Evolutionary conservation across 805 yeast species (phyloP).

Genomic region (Nakazawaea molendinolei): DNA sequence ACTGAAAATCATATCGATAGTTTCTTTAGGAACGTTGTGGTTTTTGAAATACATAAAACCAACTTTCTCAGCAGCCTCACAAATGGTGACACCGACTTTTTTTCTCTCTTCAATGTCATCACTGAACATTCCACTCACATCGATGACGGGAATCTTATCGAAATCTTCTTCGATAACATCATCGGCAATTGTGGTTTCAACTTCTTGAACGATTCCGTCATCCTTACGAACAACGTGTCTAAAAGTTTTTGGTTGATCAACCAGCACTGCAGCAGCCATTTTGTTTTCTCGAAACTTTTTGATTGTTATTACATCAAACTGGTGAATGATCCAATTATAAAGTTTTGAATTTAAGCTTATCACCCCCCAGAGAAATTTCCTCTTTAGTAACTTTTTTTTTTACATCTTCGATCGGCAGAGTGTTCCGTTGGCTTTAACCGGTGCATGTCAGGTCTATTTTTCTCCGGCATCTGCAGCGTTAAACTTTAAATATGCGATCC

Average conservation of each 20-base stretch:
- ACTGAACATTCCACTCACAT: constrained; percentile 11
- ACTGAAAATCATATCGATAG: constrained; percentile 17
- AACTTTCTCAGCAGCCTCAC: constrained; percentile 17
- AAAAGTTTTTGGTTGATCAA: background rate
- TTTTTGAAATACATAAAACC: constrained; percentile 26
- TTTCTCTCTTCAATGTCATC: constrained; percentile 13
- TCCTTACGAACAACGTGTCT: constrained; percentile 5
- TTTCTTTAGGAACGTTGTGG: constrained; percentile 21
- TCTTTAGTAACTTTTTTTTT: no score
- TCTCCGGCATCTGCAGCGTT: no score
- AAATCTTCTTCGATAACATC: constrained; percentile 11
- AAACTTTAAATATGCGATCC: no score
- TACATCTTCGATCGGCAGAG: no score
- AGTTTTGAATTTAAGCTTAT: no score
- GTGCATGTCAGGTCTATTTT: no score
- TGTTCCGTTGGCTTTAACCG: no score
- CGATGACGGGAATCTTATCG: constrained; percentile 15
- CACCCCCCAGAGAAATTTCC: no score
- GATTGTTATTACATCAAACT: no score
- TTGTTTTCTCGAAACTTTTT: constrained; percentile 12
- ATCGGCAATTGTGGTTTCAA: constrained; percentile 5
- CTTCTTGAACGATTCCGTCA: constrained; percentile 5
- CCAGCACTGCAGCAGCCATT: constrained; percentile 4
- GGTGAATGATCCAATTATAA: no score
- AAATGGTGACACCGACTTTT: constrained; percentile 16